These are phyloP conservation scores for Lycium barbarum DNA, from an alignment of 257 asterid species.

Conservation along the genomic window DNA sequence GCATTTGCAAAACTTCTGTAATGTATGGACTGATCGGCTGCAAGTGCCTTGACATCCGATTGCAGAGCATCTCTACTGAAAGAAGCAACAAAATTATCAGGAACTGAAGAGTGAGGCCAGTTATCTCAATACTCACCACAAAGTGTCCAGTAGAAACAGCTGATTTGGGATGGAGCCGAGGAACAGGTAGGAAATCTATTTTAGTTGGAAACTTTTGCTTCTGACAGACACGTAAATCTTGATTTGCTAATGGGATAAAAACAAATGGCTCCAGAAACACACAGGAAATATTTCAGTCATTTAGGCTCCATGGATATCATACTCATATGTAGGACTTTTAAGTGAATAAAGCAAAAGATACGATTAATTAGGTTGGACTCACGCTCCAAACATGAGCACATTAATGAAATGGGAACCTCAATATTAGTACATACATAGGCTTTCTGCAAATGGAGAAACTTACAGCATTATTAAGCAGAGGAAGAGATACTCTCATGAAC, in stretches of 20 bases:
- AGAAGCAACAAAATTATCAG: slow-evolving; percentile 17
- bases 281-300: no score
- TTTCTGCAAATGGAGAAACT: background rate
- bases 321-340: background rate
- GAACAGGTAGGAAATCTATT: no score
- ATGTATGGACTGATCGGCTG: background rate
- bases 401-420: background rate
- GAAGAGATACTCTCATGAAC: slow-evolving; percentile 42
- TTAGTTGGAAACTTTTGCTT: no score
- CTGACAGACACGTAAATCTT: no score
- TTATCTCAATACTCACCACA: background rate
- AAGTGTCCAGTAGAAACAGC: background rate
- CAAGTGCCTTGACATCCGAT: background rate
- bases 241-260: no score
- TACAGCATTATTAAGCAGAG: background rate
- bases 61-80: background rate
- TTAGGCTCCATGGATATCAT: background rate
- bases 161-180: no score
- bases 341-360: background rate
- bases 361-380: background rate
- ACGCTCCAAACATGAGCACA: background rate
- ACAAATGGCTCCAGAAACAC: no score
- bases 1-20: background rate
- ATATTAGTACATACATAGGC: background rate
- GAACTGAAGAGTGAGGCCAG: background rate